Evolutionary conservation across 441 rosid species (phyloP), one percentile per base, ranked within the genome.

Genomic region (Croton laevigatus): DNA sequence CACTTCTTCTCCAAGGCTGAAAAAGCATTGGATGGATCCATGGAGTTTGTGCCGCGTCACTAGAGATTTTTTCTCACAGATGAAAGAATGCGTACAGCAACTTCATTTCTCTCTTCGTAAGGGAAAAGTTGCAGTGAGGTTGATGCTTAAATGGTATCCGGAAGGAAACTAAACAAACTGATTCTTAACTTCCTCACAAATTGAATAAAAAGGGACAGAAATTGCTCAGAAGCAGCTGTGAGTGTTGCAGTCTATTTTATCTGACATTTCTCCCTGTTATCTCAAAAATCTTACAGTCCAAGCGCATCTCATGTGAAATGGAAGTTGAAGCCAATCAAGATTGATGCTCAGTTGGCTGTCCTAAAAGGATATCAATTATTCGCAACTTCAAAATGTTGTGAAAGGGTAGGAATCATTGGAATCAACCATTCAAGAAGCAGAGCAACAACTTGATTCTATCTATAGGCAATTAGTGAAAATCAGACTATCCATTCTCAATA

Each of bases 21-120:
- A 9, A 13, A 22, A 8, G 52, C 78, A 40, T 44, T 83, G 66
- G 73, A 80, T 62, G 81, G 81, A 69, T 80, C 82, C 2, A 60
- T 80, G 38, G 65, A 14, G 57, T 57, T 74, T 6, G 44, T 81
- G 66, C 85, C 78, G 51, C n/a, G n/a, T n/a, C n/a, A n/a, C n/a
- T 46, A 77, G 0, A 79, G 80, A 66, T n/a, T n/a, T n/a, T n/a
- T n/a, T n/a, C 58, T 71, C 64, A 8, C 76, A 69, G 48, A 73
- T 45, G 45, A 83, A 73, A 66, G 80, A 71, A 48, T 37, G 72
- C 45, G 23, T 81, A 9, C 71, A 40, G 17, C 81, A 77, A 36
- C 74, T 82, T 11, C 72, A 79, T 64, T 73, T 79, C 1, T 72
- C 77, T 38, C 37, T 79, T 40, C 52, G 79, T 3, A 77, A 81